Evolutionary conservation across 1,284 basidiomycete genomes (phyloP).

Genomic region (Cryptococcus sp.): DNA sequence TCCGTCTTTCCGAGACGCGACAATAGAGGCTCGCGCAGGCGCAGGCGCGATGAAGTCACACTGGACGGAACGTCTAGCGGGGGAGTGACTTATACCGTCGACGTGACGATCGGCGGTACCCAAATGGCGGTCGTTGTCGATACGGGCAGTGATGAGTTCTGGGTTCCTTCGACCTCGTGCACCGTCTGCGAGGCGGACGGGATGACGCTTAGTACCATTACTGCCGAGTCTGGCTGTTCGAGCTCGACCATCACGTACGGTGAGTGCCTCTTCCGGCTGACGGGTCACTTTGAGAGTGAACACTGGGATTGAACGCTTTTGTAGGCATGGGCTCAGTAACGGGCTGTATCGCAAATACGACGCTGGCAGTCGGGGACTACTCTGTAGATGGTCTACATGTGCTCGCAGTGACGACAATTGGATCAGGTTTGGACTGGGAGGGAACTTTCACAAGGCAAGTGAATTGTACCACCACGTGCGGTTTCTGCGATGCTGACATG

Average conservation of each 20-base stretch:
- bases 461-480: not conserved
- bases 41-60: not conserved
- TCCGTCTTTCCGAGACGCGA: too few species aligned
- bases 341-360: conserved; percentile 2
- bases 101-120: conserved; percentile 6
- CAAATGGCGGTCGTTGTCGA: conserved; percentile 13
- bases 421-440: not conserved
- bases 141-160: conserved; percentile 12
- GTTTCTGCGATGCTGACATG: not conserved
- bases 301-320: not conserved
- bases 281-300: too few species aligned
- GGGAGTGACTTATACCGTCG: conserved; percentile 15
- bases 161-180: conserved; percentile 8
- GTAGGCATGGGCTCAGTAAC: conserved; percentile 5
- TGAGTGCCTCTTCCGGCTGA: not conserved
- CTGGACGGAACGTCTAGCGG: conserved; percentile 7
- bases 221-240: not conserved
- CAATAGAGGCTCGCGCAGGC: not conserved
- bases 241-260: conserved; percentile 1
- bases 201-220: conserved; percentile 2
- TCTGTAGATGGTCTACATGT: conserved; percentile 1
- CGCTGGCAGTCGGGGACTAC: conserved; percentile 5
- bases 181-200: not conserved
- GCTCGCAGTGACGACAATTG: not conserved
- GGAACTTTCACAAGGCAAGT: conserved; percentile 11